phyloP scores from a whole-genome alignment of 2,329 filamentous ascomycete genomes.

The Xylaria sp. region DNA sequence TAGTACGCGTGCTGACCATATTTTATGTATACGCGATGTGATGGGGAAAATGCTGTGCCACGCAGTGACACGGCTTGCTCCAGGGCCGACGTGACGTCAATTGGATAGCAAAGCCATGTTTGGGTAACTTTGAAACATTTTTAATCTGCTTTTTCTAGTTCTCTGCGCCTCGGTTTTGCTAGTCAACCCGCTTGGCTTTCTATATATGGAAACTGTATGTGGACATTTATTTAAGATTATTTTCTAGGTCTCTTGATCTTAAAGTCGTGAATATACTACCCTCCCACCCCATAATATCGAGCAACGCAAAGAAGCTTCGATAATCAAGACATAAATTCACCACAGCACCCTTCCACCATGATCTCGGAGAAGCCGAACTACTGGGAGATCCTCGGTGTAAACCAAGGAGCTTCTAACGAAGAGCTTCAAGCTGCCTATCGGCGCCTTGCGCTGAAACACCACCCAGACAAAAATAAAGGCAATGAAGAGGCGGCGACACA shows the following conservation, averaged over 20 bases:
- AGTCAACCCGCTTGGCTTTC: neutral
- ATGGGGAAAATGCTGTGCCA: slow-evolving; percentile 20
- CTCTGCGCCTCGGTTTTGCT: neutral
- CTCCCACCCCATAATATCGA: neutral
- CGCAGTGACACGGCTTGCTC: slow-evolving; percentile 9
- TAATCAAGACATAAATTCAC: neutral
- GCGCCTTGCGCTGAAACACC: slow-evolving; percentile 16
- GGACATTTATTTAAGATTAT: neutral
- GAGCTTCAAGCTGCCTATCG: slow-evolving; percentile 28
- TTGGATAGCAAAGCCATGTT: slow-evolving; percentile 13
- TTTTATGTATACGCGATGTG: neutral
- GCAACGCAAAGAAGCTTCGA: neutral
- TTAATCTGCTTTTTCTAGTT: slow-evolving; percentile 15
- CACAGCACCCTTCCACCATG: neutral
- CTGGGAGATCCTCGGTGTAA: slow-evolving; percentile 14
- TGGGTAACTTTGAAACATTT: slow-evolving; percentile 14
- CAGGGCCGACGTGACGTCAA: slow-evolving; percentile 16
- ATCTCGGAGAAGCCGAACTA: neutral
- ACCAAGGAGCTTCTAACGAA: slow-evolving; percentile 18
- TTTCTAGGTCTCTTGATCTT: neutral
- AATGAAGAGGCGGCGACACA: slow-evolving; percentile 25
- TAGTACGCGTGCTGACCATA: slow-evolving; percentile 18
- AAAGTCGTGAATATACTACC: too few relatives aligned
- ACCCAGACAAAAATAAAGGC: slow-evolving; percentile 29
- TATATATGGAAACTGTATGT: slow-evolving; percentile 14